Evolutionary conservation across 2,329 filamentous ascomycete species (phyloP).

Genomic region (Ophiostoma quercus): DNA sequence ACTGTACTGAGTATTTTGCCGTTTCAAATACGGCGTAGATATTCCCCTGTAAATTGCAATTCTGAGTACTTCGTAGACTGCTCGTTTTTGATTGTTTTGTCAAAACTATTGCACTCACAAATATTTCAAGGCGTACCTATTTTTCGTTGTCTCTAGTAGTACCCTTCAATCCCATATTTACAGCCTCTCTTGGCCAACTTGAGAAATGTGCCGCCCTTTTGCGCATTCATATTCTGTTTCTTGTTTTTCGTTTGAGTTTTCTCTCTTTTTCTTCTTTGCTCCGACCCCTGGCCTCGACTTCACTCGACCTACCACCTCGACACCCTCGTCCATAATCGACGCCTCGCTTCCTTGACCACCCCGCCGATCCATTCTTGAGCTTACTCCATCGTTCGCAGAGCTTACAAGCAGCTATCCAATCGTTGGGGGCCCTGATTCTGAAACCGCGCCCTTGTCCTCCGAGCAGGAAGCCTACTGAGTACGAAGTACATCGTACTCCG

Average conservation of each 20-base stretch:
- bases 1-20: neutral
- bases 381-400: neutral
- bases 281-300: neutral
- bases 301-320: neutral
- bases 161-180: neutral
- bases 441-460: neutral
- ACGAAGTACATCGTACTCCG: neutral
- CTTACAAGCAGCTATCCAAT: neutral
- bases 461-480: neutral
- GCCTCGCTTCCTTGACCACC: neutral
- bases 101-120: neutral
- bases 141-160: neutral
- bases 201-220: neutral
- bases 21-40: too few species aligned
- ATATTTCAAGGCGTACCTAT: neutral
- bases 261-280: neutral
- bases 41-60: too few species aligned
- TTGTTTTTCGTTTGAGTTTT: neutral
- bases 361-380: slow-evolving; percentile 20
- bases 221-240: neutral
- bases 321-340: neutral
- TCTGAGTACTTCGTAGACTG: neutral
- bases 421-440: neutral
- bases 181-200: neutral
- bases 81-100: neutral